Percentiles rank a stretch among this genome's conserved stretches.
Evolutionary conservation across 805 yeast genomes (phyloP).

Genomic region (Cyberlindnera suaveolens): DNA sequence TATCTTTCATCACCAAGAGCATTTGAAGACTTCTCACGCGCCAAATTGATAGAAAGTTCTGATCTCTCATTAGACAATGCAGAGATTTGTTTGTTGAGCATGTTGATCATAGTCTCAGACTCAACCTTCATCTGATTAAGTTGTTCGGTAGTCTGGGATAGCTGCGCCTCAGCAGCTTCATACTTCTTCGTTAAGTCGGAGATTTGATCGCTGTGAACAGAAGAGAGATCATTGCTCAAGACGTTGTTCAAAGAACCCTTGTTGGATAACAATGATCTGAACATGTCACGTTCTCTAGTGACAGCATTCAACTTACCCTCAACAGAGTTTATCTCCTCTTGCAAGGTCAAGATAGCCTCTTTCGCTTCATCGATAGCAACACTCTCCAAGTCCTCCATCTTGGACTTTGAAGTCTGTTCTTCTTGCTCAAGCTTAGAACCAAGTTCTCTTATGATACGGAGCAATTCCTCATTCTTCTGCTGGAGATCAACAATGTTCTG

Average conservation of each 20-base stretch:
- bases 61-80: constrained; percentile 36
- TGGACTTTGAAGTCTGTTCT: constrained; percentile 36
- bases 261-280: constrained; percentile 31
- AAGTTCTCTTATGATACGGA: constrained; percentile 61
- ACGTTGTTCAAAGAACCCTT: constrained; percentile 13
- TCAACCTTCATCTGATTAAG: constrained; percentile 27
- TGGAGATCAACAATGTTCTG: constrained; percentile 62
- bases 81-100: constrained; percentile 43
- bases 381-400: constrained; percentile 35
- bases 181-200: constrained; percentile 10
- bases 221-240: constrained; percentile 13
- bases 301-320: constrained; percentile 48
- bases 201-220: constrained; percentile 3
- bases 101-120: constrained; percentile 38
- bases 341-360: constrained; percentile 58
- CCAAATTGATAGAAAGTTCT: constrained; percentile 40
- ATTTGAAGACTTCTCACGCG: constrained; percentile 48
- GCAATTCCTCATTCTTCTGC: constrained; percentile 64
- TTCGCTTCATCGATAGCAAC: constrained; percentile 56
- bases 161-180: constrained; percentile 12
- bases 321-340: constrained; percentile 48
- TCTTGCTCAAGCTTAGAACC: constrained; percentile 65
- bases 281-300: constrained; percentile 64
- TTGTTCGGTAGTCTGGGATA: constrained; percentile 11
- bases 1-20: constrained; percentile 49